Conservation (phyloP, 2,329 filamentous ascomycete genomes). For the Monascus ruber region DNA sequence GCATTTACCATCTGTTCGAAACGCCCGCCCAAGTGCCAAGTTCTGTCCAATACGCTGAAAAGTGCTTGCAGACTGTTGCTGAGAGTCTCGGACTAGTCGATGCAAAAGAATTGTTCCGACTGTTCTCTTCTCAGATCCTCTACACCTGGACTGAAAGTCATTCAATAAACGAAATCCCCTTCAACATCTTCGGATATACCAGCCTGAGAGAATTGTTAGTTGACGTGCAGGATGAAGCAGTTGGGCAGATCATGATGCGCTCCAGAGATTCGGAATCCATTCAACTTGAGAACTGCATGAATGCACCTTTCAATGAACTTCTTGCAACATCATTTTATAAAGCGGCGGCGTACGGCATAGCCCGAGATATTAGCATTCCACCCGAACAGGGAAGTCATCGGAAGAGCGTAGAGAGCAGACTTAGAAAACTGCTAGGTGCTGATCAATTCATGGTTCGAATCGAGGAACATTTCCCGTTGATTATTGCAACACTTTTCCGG, state of each 20-base stretch:
- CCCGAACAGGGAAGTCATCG: slow-evolving; percentile 32
- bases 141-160: slow-evolving; percentile 76
- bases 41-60: slow-evolving; percentile 58
- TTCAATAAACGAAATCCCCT: slow-evolving; percentile 63
- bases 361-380: slow-evolving; percentile 53
- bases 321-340: slow-evolving; percentile 62
- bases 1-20: slow-evolving; percentile 91
- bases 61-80: slow-evolving; percentile 59
- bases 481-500: slow-evolving; percentile 65
- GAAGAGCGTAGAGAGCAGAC: slow-evolving; percentile 50
- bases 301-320: slow-evolving; percentile 44
- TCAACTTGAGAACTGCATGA: slow-evolving; percentile 49
- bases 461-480: slow-evolving; percentile 60
- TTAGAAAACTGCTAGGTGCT: slow-evolving; percentile 59
- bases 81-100: slow-evolving; percentile 51
- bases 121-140: slow-evolving; percentile 81
- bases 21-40: slow-evolving; percentile 61
- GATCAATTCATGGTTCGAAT: slow-evolving; percentile 53
- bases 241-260: slow-evolving; percentile 73
- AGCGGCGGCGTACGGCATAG: slow-evolving; percentile 71
- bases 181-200: slow-evolving; percentile 68
- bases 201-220: slow-evolving; percentile 56
- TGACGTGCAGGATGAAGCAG: slow-evolving; percentile 64
- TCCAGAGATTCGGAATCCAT: slow-evolving; percentile 53
- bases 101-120: slow-evolving; percentile 59